phyloP scores from a whole-genome alignment of 768 basidiomycete species.

The Leccinum pellstonianum region DNA sequence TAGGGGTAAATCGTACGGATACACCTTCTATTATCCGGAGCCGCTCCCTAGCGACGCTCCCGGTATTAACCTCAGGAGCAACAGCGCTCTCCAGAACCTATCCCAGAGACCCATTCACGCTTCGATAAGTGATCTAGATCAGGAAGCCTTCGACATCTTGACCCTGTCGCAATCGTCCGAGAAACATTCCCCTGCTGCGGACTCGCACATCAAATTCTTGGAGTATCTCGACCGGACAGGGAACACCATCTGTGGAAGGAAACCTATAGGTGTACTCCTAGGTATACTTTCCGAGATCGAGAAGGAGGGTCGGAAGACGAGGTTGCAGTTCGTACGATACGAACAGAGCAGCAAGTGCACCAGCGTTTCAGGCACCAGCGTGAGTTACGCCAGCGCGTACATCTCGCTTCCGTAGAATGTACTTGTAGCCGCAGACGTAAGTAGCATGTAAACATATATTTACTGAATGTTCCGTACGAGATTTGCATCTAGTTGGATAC shows the following conservation, averaged over 20 bases:
- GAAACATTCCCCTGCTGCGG: constrained; percentile 38
- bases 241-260: constrained; percentile 97
- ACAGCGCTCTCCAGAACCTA: constrained; percentile 37
- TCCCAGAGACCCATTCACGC: constrained; percentile 67
- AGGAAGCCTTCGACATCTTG: constrained; percentile 78
- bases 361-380: constrained; percentile 76
- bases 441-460: constrained; percentile 1
- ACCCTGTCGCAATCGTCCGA: constrained; percentile 54
- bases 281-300: constrained; percentile 68
- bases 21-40: constrained; percentile 83
- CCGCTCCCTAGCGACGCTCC: constrained; percentile 46
- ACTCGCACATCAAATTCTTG: constrained; percentile 62
- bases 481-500: background rate
- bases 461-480: background rate
- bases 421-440: background rate
- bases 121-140: constrained; percentile 83
- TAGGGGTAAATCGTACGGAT: constrained; percentile 84
- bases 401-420: constrained; percentile 45
- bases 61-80: constrained; percentile 51
- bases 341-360: constrained; percentile 85
- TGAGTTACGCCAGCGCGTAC: constrained; percentile 95
- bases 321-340: constrained; percentile 84
- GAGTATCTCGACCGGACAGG: constrained; percentile 69
- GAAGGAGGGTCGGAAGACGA: constrained; percentile 33
- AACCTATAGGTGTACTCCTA: constrained; percentile 91